These are phyloP conservation scores for Fonsecaea multimorphosa DNA, from an alignment of 2,329 filamentous ascomycete genomes.

Conservation along the genomic window DNA sequence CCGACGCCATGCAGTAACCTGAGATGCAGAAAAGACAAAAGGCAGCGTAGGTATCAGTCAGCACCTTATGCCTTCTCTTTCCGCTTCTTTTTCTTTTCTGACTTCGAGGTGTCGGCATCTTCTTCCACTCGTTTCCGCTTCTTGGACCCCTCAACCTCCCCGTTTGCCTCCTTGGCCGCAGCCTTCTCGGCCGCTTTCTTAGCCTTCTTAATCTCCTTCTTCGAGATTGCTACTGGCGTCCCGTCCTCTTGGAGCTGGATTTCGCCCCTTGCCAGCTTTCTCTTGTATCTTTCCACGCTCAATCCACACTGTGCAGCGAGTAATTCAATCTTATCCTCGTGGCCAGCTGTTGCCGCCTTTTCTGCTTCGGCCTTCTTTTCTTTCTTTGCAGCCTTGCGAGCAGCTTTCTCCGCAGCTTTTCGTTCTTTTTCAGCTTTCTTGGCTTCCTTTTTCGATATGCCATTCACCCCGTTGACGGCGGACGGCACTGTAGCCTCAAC, in stretches of 20 bases:
- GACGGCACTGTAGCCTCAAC: constrained; percentile 39
- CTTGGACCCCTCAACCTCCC: constrained; percentile 62
- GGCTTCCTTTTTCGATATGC: constrained; percentile 39
- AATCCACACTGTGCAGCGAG: constrained; percentile 71
- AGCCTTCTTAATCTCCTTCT: constrained; percentile 77
- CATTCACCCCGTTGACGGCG: constrained; percentile 39
- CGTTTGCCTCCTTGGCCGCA: constrained; percentile 49
- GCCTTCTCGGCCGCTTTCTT: constrained; percentile 67
- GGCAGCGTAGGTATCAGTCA: constrained; percentile 42
- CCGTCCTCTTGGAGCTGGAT: constrained; percentile 71
- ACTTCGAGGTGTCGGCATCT: constrained; percentile 61
- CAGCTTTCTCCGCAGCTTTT: constrained; percentile 42
- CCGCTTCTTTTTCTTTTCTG: constrained; percentile 58
- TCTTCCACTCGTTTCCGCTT: constrained; percentile 69
- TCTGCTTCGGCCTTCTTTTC: constrained; percentile 43
- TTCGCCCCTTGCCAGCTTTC: constrained; percentile 77
- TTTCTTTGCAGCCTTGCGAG: constrained; percentile 43
- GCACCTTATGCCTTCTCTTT: constrained; percentile 48
- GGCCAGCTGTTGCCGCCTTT: constrained; percentile 48
- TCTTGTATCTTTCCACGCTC: constrained; percentile 76
- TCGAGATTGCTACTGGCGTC: constrained; percentile 70
- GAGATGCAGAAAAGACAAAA: constrained; percentile 43
- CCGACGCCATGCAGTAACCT: constrained; percentile 39
- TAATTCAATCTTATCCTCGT: constrained; percentile 58
- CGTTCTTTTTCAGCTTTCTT: constrained; percentile 54